Percentiles rank a stretch among this genome's conserved stretches.
Conservation (phyloP, 192 early-diverging fungal species). For the Backusella sp. region DNA sequence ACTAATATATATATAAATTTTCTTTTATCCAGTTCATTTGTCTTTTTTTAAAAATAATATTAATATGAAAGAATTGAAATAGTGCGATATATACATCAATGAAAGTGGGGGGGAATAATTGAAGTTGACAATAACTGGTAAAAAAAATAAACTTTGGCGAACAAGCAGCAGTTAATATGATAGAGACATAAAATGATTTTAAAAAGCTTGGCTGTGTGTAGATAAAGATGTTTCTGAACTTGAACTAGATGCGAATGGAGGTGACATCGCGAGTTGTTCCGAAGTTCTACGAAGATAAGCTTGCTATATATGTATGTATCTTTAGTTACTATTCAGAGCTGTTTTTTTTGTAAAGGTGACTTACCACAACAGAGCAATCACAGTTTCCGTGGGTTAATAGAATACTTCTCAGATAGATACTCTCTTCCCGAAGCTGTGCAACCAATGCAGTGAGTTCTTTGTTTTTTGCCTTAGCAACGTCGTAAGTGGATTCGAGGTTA, state of each 20-base stretch:
- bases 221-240: slow-evolving; percentile 2
- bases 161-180: neutral
- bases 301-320: neutral
- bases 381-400: slow-evolving; percentile 31
- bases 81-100: neutral
- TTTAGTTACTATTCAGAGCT: neutral
- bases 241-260: neutral
- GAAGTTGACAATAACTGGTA: neutral
- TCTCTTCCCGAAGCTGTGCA: slow-evolving; percentile 25
- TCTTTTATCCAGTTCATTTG: neutral
- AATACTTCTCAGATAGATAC: slow-evolving; percentile 23
- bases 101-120: neutral
- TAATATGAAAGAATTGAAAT: neutral
- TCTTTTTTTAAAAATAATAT: neutral
- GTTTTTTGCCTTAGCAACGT: slow-evolving; percentile 18
- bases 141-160: neutral
- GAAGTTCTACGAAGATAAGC: slow-evolving; percentile 11
- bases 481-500: slow-evolving; percentile 27
- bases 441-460: slow-evolving; percentile 24
- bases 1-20: neutral
- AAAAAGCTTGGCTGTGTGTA: neutral
- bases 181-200: neutral
- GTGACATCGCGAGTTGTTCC: neutral
- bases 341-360: neutral
- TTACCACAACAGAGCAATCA: slow-evolving; percentile 29